Evolutionary conservation across 805 yeast genomes (phyloP).

Genomic region (Limtongia smithiae): DNA sequence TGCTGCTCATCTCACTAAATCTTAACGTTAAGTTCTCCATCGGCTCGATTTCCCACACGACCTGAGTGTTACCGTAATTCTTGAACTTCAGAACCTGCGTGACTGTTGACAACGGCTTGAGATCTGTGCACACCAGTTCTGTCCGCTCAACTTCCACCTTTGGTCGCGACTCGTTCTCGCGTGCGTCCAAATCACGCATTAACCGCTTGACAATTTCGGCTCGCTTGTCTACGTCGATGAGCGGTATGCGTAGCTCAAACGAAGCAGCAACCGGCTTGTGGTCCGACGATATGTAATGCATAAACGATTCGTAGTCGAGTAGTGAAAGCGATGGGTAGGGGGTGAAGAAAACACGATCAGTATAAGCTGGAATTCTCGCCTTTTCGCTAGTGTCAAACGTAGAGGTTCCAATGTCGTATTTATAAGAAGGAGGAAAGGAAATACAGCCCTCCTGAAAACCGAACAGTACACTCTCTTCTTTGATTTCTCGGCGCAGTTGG

Average conservation of each 20-base stretch:
- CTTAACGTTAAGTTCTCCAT: constrained; percentile 31
- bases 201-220: constrained; percentile 40
- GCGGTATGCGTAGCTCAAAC: constrained; percentile 36
- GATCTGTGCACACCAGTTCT: constrained; percentile 35
- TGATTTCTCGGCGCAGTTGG: constrained; percentile 41
- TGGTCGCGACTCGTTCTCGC: constrained; percentile 46
- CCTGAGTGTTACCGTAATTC: constrained; percentile 40
- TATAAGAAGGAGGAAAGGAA: constrained; percentile 54
- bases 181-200: constrained; percentile 43
- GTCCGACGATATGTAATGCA: constrained; percentile 45
- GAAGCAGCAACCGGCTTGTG: constrained; percentile 53
- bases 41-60: constrained; percentile 41
- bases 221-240: constrained; percentile 42
- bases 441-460: constrained; percentile 50
- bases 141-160: constrained; percentile 41
- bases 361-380: constrained; percentile 53
- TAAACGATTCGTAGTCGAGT: constrained; percentile 32
- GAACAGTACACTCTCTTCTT: constrained; percentile 39
- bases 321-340: constrained; percentile 28
- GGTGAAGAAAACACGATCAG: constrained; percentile 52
- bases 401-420: constrained; percentile 37
- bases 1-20: constrained; percentile 28
- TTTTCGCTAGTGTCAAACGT: constrained; percentile 27
- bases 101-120: constrained; percentile 30
- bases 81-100: constrained; percentile 35